Base-by-base conservation (phyloP, 2,329 filamentous ascomycete species). In the Fusarium veterinarium region DNA sequence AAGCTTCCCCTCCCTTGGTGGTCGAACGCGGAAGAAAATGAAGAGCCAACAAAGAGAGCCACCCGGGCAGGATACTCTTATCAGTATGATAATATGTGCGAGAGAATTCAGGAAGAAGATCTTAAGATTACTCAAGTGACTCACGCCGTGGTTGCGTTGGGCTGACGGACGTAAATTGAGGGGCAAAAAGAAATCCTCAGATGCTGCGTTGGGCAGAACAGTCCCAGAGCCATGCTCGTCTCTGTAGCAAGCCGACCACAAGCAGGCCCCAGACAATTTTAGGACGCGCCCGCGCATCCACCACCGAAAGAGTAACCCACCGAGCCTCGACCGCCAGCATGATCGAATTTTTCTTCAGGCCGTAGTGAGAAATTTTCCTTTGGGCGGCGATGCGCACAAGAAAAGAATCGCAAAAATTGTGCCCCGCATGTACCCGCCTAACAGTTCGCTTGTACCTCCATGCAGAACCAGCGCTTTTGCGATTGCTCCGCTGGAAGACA, bases 391-490 rank as follows among this genome's bases (percentile, higher is more conserved):
- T 67, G 59, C 68, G 60, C 71, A 62, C 57, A 70, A 67, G 53
- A 57, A 57, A 67, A 66, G 42, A 71, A 57, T 67, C 13, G 49
- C 10, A 57, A 67, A 70, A 70, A 37, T 51, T 58, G 31, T 67
- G 66, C 75, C 69, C 76, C 72, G 64, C 75, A 78, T 38, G 74
- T 78, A 78, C 52, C 71, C 72, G 46, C 75, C 76, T 80, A 80
- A 72, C 79, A 80, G 67, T 68, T 69, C 41, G 20, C 53, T 76
- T 73, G 79, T 81, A 80, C 71, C 75, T 64, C 63, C 65, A 63
- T 38, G 19, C 13, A 38, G 48, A 45, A 40, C 37, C 37, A 53
- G 48, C 49, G 40, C 37, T 58, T 48, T 61, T 58, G 46, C 30
- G 37, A 45, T 51, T 69, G 59, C 49, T 38, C 28, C 41, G 58